These are phyloP conservation scores for Graphiopsis chlorocephala DNA, from an alignment of 2,329 filamentous ascomycete genomes.

Conservation along the genomic window DNA sequence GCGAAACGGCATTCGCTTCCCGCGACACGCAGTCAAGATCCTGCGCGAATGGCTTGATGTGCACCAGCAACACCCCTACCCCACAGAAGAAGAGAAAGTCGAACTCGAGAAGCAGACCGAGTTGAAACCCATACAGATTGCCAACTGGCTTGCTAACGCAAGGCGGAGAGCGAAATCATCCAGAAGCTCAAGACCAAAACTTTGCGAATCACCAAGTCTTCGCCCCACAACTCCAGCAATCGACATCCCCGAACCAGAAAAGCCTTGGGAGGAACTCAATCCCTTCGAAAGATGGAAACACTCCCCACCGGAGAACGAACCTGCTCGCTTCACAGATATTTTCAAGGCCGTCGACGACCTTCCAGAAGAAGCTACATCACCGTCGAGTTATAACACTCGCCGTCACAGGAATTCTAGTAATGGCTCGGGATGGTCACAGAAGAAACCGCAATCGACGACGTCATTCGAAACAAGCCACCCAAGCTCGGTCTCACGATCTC, in stretches of 20 bases:
- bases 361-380: slow-evolving; percentile 26
- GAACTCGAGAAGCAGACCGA: slow-evolving; percentile 74
- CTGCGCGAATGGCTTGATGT: slow-evolving; percentile 81
- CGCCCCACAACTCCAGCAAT: slow-evolving; percentile 63
- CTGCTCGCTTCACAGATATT: slow-evolving; percentile 63
- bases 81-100: slow-evolving; percentile 82
- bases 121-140: slow-evolving; percentile 78
- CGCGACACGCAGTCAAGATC: slow-evolving; percentile 73
- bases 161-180: slow-evolving; percentile 77
- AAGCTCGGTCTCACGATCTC: slow-evolving; percentile 16
- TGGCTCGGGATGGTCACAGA: slow-evolving; percentile 50
- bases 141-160: slow-evolving; percentile 90
- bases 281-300: slow-evolving; percentile 68
- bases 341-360: slow-evolving; percentile 53
- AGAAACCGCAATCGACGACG: slow-evolving; percentile 52
- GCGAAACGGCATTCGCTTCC: slow-evolving; percentile 68
- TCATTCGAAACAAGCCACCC: slow-evolving; percentile 50
- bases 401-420: slow-evolving; percentile 50
- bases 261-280: slow-evolving; percentile 51
- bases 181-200: slow-evolving; percentile 50
- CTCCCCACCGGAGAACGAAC: slow-evolving; percentile 68
- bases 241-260: slow-evolving; percentile 63
- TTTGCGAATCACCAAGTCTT: slow-evolving; percentile 60
- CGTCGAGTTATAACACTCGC: slow-evolving; percentile 38
- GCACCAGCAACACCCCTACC: slow-evolving; percentile 81